Conservation (phyloP, 1,139 yeast genomes). For the Taphrina confusa region DNA sequence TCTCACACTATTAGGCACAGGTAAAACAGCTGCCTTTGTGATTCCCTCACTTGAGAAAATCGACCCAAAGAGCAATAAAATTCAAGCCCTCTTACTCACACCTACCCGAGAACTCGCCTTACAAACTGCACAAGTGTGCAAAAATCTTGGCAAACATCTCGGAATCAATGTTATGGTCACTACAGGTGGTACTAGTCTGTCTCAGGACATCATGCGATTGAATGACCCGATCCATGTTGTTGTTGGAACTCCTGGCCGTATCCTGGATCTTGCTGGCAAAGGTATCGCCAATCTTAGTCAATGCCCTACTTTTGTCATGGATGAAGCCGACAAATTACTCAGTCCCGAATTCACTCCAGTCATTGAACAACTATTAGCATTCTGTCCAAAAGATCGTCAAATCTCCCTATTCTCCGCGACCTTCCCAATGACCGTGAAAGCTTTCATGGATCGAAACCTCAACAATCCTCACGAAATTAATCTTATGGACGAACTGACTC, state of each 20-base stretch:
- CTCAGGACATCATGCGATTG: conserved; percentile 91
- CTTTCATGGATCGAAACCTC: conserved; percentile 70
- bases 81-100: conserved; percentile 84
- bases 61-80: conserved; percentile 78
- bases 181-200: conserved; percentile 94
- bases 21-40: conserved; percentile 94
- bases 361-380: conserved; percentile 80
- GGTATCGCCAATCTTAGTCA: conserved; percentile 81
- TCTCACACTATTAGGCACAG: conserved; percentile 53
- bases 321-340: conserved; percentile 97
- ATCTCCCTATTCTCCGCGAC: conserved; percentile 91
- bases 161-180: conserved; percentile 89
- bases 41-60: conserved; percentile 83
- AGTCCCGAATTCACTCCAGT: conserved; percentile 86
- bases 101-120: conserved; percentile 97
- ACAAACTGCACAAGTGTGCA: conserved; percentile 94
- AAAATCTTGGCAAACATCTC: conserved; percentile 93
- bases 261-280: conserved; percentile 88
- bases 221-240: conserved; percentile 87
- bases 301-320: conserved; percentile 92
- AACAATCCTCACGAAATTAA: conserved; percentile 93
- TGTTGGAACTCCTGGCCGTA: conserved; percentile 97
- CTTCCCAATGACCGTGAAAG: conserved; percentile 89
- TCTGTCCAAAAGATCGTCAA: conserved; percentile 80
- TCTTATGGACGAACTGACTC: conserved; percentile 94